A percentile compares a stretch with the other conserved stretches of the same genome.
These are phyloP conservation scores for Carex sylvatica DNA, from an alignment of 202 grass and related monocot species.

Conservation along the genomic window DNA sequence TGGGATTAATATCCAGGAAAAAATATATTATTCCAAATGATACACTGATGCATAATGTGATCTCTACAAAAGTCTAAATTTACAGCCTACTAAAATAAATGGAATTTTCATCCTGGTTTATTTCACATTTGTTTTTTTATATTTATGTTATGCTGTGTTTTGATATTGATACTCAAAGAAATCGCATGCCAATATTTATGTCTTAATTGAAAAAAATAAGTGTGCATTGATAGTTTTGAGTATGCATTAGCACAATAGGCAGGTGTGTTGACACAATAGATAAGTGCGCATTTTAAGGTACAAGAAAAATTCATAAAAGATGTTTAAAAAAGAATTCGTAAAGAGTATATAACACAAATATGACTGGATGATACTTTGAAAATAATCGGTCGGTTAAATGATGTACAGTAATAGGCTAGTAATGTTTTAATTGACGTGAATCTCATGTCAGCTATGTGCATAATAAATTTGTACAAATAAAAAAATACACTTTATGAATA, in stretches of 20 bases:
- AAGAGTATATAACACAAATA: neutral
- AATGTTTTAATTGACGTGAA: neutral
- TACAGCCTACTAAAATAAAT: neutral
- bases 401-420: neutral
- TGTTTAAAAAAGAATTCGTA: too few relatives aligned
- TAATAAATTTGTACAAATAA: too few relatives aligned
- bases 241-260: too few relatives aligned
- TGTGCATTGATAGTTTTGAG: too few relatives aligned
- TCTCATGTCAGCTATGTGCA: neutral
- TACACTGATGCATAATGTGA: neutral
- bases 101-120: neutral
- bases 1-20: neutral
- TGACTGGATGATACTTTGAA: neutral
- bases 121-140: neutral
- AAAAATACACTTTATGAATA: too few relatives aligned
- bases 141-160: neutral
- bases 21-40: neutral
- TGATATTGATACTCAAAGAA: neutral
- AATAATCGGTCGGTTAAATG: neutral
- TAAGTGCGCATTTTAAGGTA: too few relatives aligned
- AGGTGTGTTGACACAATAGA: too few relatives aligned
- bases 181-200: too few relatives aligned
- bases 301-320: too few relatives aligned
- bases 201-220: too few relatives aligned
- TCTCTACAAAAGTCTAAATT: neutral